Percentiles rank a stretch among this genome's conserved stretches.
Conservation (phyloP, 192 early-diverging fungal species). For the Mortierella alpina region DNA sequence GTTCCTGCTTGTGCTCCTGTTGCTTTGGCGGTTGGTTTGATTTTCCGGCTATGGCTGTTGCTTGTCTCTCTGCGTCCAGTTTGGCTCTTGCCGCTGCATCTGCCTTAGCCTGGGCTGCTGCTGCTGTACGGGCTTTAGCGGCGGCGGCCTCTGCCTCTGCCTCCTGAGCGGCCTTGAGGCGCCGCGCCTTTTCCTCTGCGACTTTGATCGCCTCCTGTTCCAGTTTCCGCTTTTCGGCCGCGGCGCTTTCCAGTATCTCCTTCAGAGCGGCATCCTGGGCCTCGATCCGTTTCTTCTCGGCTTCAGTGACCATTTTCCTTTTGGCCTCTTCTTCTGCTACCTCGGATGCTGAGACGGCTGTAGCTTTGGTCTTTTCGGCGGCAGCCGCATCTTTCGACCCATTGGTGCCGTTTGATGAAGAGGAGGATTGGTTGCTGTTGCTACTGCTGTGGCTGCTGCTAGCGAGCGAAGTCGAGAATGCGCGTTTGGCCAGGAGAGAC, state of each 20-base stretch:
- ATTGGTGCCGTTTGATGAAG: background rate
- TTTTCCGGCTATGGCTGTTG: background rate
- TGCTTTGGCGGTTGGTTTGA: background rate
- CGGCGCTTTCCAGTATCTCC: conserved; percentile 45
- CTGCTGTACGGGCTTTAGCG: conserved; percentile 6
- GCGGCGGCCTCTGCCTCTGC: conserved; percentile 15
- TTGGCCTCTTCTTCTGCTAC: conserved; percentile 14
- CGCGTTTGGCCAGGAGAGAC: conserved; percentile 5
- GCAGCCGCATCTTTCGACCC: background rate
- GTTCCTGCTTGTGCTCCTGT: background rate
- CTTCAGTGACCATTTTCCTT: conserved; percentile 16
- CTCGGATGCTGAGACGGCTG: background rate
- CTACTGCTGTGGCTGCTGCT: too few species aligned
- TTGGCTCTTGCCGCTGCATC: background rate
- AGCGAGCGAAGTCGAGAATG: conserved; percentile 8
- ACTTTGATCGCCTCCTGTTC: conserved; percentile 23
- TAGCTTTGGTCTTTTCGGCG: conserved; percentile 5
- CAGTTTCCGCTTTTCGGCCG: conserved; percentile 41
- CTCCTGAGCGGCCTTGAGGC: conserved; percentile 1
- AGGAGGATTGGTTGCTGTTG: background rate
- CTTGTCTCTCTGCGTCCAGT: background rate
- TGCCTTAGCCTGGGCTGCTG: conserved; percentile 3
- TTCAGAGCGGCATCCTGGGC: conserved; percentile 40
- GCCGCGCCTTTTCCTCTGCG: conserved; percentile 23
- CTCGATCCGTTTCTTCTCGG: conserved; percentile 31